Base-by-base conservation (phyloP, 2,329 filamentous ascomycete species). In the Diaporthe vaccinii region DNA sequence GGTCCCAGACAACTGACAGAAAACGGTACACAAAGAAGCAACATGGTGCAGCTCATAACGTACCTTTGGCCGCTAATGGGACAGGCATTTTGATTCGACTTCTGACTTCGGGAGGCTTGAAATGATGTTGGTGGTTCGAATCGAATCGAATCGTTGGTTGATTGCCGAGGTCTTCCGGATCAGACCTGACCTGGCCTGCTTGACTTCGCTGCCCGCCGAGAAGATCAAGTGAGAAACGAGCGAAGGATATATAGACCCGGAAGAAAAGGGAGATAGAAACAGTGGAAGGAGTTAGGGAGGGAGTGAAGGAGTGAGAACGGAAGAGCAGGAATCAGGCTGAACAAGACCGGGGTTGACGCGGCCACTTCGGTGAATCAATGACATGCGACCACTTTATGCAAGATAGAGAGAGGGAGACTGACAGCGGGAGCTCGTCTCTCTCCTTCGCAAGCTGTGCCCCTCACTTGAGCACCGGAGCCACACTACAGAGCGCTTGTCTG, bases 61-160 rank as follows among this genome's bases (percentile, higher is more conserved):
- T 77, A 85, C 84, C 83, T 80, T 85, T 84, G 77, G 83, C 83
- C 68, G 80, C 80, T 75, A 85, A 67, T 59, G 83, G 81, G 53
- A 83, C 72, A 76, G 84, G 82, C 84, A 85, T 85, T 51, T 77
- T 80, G 73, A 75, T 65, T 65, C 17, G 59, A 73, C 31, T 65
- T 53, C 22, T 4, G 62, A 53, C 10, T 17, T 36, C 10, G 71
- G 46, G 46, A 55, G 22, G 34, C 22, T 22, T 53, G 65, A 22
- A 14, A 41, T 28, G 5, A 14, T 8, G 49, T 51, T 1, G 65
- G n/a, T 28, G 49, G 49, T 41, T 17, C 9, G 49, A 9, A 20
- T 69, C 49, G 25, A 55, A 39, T 69, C 49, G 25, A 55, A 25
- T 69, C n/a, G 49, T 8, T 41, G 14, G 12, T 39, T 28, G 14